Base-by-base conservation (phyloP, 371 early-diverging fungal genomes). In the Mucor racemosus region DNA sequence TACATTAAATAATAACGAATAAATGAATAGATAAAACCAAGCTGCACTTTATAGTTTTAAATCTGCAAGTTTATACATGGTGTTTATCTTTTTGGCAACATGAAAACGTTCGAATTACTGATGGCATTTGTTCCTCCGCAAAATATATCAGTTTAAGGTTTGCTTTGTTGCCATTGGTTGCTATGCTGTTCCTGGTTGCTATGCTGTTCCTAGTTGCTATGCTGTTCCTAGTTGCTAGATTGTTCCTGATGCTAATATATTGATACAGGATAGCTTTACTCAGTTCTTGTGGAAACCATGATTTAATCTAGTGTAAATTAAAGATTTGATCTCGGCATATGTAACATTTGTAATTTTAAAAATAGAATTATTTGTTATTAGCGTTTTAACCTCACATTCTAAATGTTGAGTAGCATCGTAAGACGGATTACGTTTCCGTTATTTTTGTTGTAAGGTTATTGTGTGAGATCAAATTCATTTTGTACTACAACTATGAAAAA, bases 351-450 rank as follows among this genome's bases (percentile, higher is more conserved):
- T n/a, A n/a, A 44, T 17, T 44, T 3, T 44, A 44, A 17, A 44
- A 44, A 44, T 44, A 44, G 44, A 17, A n/a, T 15, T 42, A n/a
- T 42, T 42, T 42, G 42, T 5, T n/a, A 42, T 26, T 26, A 26
- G 26, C 3, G 26, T 26, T 26, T 26, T 26, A 26, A 26, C 26
- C 26, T 26, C 3, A 7, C 44, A 44, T 44, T n/a, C 44, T 44
- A 4, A 44, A 44, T n/a, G 44, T 44, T 44, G 44, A 26, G 26
- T 26, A 44, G 44, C 44, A 44, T 44, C 7, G 44, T 17, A 44
- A 44, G 44, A n/a, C 44, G 44, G 44, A 44, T 44, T 17, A 44
- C 44, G 44, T 44, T 44, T 44, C 44, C 44, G 44, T 42, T 42
- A n/a, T 42, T 14, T 44, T 7, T 44, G n/a, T 26, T 44, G 17